phyloP scores from a whole-genome alignment of 441 rosid species.

The Erysimum cheiri region DNA sequence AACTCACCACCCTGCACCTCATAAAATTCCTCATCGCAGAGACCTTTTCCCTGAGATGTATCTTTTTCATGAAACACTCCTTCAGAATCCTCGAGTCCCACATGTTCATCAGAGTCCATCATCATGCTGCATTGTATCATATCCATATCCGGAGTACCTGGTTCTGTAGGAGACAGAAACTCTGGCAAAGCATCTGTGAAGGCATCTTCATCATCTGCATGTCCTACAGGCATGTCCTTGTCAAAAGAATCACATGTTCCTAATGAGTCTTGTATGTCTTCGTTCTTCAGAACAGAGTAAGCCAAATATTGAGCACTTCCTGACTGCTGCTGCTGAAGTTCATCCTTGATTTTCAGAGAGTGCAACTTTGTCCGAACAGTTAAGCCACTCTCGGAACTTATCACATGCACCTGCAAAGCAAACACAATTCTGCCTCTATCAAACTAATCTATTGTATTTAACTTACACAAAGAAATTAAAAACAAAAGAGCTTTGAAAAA shows the following conservation, averaged over 20 bases:
- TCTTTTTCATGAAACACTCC: conserved; percentile 58
- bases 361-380: conserved; percentile 88
- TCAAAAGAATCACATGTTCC: conserved; percentile 48
- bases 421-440: conserved; percentile 33
- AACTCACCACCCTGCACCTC: conserved; percentile 83
- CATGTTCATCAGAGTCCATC: conserved; percentile 50
- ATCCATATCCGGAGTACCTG: conserved; percentile 58
- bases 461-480: conserved; percentile 15
- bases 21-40: conserved; percentile 79
- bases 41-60: conserved; percentile 57
- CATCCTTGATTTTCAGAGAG: conserved; percentile 91
- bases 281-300: conserved; percentile 79
- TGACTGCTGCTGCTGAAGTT: conserved; percentile 76
- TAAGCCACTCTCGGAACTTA: conserved; percentile 75
- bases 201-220: conserved; percentile 82
- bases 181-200: conserved; percentile 95
- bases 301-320: conserved; percentile 75
- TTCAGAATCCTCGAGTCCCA: conserved; percentile 64
- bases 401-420: conserved; percentile 74
- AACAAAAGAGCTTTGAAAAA: not conserved
- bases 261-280: conserved; percentile 52
- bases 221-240: conserved; percentile 51
- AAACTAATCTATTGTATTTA: conserved; percentile 23
- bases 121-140: conserved; percentile 51
- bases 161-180: conserved; percentile 72